Base-by-base conservation (phyloP, 2,329 filamentous ascomycete species). In the Aureobasidium mangrovei region DNA sequence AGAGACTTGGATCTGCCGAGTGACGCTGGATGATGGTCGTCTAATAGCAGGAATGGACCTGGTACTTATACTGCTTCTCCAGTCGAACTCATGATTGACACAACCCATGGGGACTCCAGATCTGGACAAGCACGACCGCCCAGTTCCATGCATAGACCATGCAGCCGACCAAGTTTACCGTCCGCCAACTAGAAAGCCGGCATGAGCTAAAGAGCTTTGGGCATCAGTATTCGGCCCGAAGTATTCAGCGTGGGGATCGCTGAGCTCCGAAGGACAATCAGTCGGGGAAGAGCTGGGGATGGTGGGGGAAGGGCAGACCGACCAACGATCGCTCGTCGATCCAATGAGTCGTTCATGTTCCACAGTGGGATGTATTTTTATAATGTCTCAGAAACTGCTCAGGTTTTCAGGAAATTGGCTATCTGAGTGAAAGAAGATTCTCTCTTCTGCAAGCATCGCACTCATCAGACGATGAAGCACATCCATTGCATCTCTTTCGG, bases 31-130 rank as follows among this genome's bases (percentile, higher is more conserved):
- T 54, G 51, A 45, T 54, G 42, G 40, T 36, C 4, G 32, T 51
- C 40, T 33, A 12, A 24, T 10, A 27, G 35, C n/a, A 33, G 35
- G 33, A 39, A 38, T 28, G 7, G 12, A 54, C 33, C 42, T 39
- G 41, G 24, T 54, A 46, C 51, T 54, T 54, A 54, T 54, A 54
- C 51, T 33, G 42, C 26, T 39, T 12, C 24, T 42, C 42, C 27
- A 31, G 7, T 54, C 26, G 8, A 9, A 9, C 33, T 7, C 41
- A 24, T 26, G 29, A 45, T 44, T 12, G n/a, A 36, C 2, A 18
- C 28, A 53, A 44, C 49, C 33, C 51, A 54, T 54, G 51, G 51
- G 51, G 51, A 53, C 51, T 46, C 51, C 51, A 54, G 51, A 54
- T 46, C 39, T 41, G 43, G 41, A 40, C 29, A 46, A 41, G 51